Base-by-base conservation (phyloP, 768 basidiomycete genomes). In the Coprinopsis sp. region DNA sequence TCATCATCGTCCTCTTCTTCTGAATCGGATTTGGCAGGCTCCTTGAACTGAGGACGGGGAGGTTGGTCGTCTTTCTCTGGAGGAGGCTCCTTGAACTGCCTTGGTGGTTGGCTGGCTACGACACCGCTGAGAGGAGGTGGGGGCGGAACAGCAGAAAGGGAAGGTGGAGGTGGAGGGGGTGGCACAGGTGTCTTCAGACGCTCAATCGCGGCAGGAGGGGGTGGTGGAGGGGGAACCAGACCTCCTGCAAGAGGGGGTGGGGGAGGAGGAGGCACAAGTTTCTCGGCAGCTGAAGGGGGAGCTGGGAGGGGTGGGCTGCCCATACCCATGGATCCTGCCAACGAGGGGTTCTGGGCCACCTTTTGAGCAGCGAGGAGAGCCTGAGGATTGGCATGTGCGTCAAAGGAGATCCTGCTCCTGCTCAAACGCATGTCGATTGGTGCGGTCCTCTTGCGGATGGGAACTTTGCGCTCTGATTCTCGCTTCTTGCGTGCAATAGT, bases 341-440 rank as follows among this genome's bases (percentile, higher is more conserved):
- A 53, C 2, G 72, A 72, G 41, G 73, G 70, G 46, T 77, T 77
- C 57, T 79, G 79, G 2, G 78, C 78, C 33, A 75, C 70, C 53
- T 82, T 78, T 58, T 91, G 84, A 28, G 80, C 82, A 12, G 80
- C 81, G 14, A 91, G 74, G 12, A 89, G 68, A 50, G 90, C 83
- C 50, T 79, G 73, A n/a, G 40, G 40, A 19, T 42, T 42, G 2
- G 80, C 68, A 51, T 91, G 85, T 3, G 77, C 76, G 21, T 82
- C 86, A 3, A 78, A 74, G 2, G 87, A 84, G 44, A 95, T 79
- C 46, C 76, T 77, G 54, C 81, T 79, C 51, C 92, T 76, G 54
- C 84, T 91, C 63, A 91, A 74, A 37, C 92, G 84, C 82, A 93
- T 85, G 62, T 96, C 93, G 37, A 94, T 69, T 0, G 84, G 84